Conservation (phyloP, 169 alveolate genomes). For the Amoebophrya sp. region DNA sequence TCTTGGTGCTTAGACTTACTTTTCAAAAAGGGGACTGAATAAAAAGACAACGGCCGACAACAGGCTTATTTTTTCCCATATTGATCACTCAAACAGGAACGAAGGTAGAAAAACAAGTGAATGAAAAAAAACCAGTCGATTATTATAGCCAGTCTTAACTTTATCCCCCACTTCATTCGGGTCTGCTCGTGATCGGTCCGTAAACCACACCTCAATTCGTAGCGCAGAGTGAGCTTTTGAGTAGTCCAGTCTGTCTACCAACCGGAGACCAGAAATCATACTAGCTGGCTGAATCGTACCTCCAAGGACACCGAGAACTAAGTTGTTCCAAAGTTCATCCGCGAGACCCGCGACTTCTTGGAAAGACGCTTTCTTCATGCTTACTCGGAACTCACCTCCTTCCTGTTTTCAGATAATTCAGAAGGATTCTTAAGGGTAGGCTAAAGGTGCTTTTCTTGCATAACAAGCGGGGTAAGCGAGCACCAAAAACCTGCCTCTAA, state of each 20-base stretch:
- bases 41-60: too few species aligned
- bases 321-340: not conserved
- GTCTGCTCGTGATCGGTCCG: not conserved
- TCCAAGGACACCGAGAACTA: not conserved
- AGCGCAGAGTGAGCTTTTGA: not conserved
- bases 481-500: too few species aligned
- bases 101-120: too few species aligned
- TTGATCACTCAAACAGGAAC: too few species aligned
- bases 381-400: not conserved
- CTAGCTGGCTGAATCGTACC: not conserved
- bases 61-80: too few species aligned
- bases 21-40: too few species aligned
- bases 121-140: too few species aligned
- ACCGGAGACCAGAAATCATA: not conserved
- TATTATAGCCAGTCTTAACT: too few species aligned
- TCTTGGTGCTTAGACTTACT: too few species aligned
- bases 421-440: too few species aligned
- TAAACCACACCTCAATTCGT: not conserved
- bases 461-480: too few species aligned
- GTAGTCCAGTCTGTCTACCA: not conserved
- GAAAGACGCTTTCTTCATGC: not conserved
- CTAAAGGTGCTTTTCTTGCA: too few species aligned
- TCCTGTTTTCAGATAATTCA: not conserved
- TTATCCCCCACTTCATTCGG: constrained; percentile 8
- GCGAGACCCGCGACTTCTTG: not conserved